phyloP scores from a whole-genome alignment of 1,284 basidiomycete species.

The Singerocomus inundabilis region DNA sequence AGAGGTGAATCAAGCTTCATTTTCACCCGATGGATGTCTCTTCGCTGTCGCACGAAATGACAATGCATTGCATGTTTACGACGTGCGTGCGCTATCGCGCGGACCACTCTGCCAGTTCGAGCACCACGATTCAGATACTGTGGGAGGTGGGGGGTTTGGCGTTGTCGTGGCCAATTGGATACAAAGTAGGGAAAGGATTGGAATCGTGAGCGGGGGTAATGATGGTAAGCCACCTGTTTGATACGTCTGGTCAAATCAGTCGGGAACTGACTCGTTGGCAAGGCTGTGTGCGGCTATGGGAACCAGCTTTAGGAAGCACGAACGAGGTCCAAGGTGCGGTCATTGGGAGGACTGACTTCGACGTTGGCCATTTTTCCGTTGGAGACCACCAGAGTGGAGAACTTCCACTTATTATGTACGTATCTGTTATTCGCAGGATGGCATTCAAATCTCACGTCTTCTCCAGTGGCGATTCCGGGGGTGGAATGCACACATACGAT shows the following conservation, averaged over 20 bases:
- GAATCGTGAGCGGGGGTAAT: constrained; percentile 59
- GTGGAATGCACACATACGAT: constrained; percentile 33
- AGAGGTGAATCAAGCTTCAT: constrained; percentile 51
- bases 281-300: constrained; percentile 71
- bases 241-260: constrained; percentile 2
- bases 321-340: constrained; percentile 45
- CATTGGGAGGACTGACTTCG: constrained; percentile 51
- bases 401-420: constrained; percentile 60
- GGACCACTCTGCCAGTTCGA: constrained; percentile 47
- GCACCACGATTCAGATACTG: constrained; percentile 42
- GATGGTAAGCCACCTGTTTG: constrained; percentile 48
- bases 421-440: constrained; percentile 15
- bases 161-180: constrained; percentile 59
- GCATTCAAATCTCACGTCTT: constrained; percentile 12
- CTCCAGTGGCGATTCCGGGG: constrained; percentile 31
- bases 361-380: constrained; percentile 58
- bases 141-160: constrained; percentile 44
- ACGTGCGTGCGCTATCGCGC: constrained; percentile 50
- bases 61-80: constrained; percentile 60
- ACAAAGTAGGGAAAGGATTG: constrained; percentile 40
- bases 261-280: constrained; percentile 9
- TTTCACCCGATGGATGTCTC: constrained; percentile 61
- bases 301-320: constrained; percentile 42
- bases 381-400: constrained; percentile 55
- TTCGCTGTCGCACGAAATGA: constrained; percentile 61